These are phyloP conservation scores for Aspergillus sp. DNA, from an alignment of 2,329 filamentous ascomycete genomes.

Conservation along the genomic window DNA sequence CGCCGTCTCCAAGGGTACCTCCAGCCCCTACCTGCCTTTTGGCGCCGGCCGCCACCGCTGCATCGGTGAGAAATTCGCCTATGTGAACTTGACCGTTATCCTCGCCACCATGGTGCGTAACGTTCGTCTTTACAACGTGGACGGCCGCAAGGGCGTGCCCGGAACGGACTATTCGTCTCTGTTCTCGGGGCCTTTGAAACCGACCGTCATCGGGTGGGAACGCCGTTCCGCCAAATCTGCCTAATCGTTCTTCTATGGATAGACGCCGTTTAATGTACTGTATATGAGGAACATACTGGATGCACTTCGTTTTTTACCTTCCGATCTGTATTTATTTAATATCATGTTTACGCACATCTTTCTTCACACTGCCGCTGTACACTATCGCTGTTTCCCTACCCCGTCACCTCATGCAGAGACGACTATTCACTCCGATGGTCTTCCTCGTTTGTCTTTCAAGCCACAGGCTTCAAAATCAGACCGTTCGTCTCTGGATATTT, in stretches of 20 bases:
- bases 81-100: conserved; percentile 67
- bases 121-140: conserved; percentile 59
- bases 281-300: too few relatives aligned
- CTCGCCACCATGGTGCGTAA: conserved; percentile 61
- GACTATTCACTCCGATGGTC: too few relatives aligned
- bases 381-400: too few relatives aligned
- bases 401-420: too few relatives aligned
- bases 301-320: too few relatives aligned
- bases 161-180: conserved; percentile 60
- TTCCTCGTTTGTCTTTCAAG: too few relatives aligned
- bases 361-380: too few relatives aligned
- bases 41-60: conserved; percentile 71
- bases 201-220: conserved; percentile 17
- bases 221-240: background rate
- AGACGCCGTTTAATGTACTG: too few relatives aligned
- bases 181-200: conserved; percentile 18
- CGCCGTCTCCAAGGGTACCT: conserved; percentile 59
- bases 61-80: conserved; percentile 75
- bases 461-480: too few relatives aligned
- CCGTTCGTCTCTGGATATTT: too few relatives aligned
- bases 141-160: conserved; percentile 57
- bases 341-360: too few relatives aligned
- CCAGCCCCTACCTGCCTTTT: conserved; percentile 67
- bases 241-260: background rate
- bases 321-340: too few relatives aligned